Conservation (phyloP, 2,329 filamentous ascomycete species). For the Byssochlamys sp. region DNA sequence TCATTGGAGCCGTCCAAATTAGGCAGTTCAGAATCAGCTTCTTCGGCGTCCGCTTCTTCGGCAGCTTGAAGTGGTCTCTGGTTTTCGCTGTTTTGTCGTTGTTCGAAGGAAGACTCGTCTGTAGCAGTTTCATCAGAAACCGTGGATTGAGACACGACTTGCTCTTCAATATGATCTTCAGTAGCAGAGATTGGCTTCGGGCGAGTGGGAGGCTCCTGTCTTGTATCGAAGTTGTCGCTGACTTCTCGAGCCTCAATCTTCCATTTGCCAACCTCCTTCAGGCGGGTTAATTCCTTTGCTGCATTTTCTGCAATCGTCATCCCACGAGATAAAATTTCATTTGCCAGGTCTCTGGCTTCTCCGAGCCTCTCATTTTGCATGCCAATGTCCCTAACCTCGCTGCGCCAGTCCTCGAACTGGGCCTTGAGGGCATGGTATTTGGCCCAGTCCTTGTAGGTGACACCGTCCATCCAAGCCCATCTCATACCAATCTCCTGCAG, state of each 20-base stretch:
- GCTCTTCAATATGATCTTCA: slow-evolving; percentile 4
- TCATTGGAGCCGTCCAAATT: neutral
- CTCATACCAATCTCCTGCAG: slow-evolving; percentile 83
- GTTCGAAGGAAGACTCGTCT: neutral
- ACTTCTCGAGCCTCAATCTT: slow-evolving; percentile 68
- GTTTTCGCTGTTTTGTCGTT: neutral
- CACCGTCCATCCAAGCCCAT: slow-evolving; percentile 91
- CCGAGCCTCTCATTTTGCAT: slow-evolving; percentile 62
- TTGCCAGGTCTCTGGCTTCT: slow-evolving; percentile 57
- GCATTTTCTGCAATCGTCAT: slow-evolving; percentile 72
- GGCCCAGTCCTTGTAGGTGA: slow-evolving; percentile 95
- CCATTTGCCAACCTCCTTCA: slow-evolving; percentile 77
- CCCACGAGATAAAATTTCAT: slow-evolving; percentile 63
- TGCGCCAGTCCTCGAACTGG: slow-evolving; percentile 74
- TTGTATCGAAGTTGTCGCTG: slow-evolving; percentile 68
- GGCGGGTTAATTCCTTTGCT: slow-evolving; percentile 65
- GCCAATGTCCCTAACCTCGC: slow-evolving; percentile 68
- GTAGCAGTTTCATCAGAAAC: neutral
- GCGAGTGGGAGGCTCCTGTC: slow-evolving; percentile 33
- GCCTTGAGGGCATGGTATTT: slow-evolving; percentile 84
- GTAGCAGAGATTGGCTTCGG: slow-evolving; percentile 16
- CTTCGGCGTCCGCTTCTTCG: neutral
- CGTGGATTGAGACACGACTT: neutral
- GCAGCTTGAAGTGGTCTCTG: slow-evolving; percentile 3
- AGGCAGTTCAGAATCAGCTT: neutral